phyloP scores from a whole-genome alignment of 441 rosid species.

The Kokia cookei region DNA sequence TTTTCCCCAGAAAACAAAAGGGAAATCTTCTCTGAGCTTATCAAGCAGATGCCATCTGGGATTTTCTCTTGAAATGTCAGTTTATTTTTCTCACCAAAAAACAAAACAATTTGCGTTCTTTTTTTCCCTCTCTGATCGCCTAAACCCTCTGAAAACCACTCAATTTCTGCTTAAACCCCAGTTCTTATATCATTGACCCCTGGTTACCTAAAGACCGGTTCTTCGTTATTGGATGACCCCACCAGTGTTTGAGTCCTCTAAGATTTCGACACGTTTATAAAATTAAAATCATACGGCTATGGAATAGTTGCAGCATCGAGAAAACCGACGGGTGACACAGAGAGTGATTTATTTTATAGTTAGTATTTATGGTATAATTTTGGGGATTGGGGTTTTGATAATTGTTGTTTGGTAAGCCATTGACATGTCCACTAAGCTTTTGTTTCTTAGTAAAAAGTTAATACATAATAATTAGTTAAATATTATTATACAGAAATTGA shows the following conservation, averaged over 20 bases:
- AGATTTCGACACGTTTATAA: slow-evolving; percentile 32
- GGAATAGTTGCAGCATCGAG: slow-evolving; percentile 20
- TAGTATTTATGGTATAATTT: neutral
- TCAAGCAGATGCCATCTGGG: slow-evolving; percentile 21
- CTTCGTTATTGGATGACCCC: slow-evolving; percentile 36
- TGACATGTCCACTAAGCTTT: neutral
- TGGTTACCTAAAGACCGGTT: slow-evolving; percentile 40
- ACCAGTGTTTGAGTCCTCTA: slow-evolving; percentile 7
- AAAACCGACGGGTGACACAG: slow-evolving; percentile 39
- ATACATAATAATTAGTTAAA: neutral
- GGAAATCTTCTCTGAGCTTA: slow-evolving; percentile 1
- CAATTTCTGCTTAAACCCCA: slow-evolving; percentile 53
- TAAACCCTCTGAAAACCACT: slow-evolving; percentile 71
- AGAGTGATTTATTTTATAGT: neutral
- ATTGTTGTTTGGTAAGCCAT: neutral
- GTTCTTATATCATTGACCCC: slow-evolving; percentile 41
- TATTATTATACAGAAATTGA: neutral
- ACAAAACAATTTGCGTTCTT: neutral
- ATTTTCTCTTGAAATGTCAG: neutral
- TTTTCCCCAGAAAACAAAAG: slow-evolving; percentile 17
- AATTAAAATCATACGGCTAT: slow-evolving; percentile 25
- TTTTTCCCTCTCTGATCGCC: slow-evolving; percentile 24
- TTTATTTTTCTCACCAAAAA: neutral
- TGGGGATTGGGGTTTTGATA: neutral
- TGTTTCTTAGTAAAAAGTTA: neutral